Evolutionary conservation across 2,329 filamentous ascomycete species (phyloP), one percentile per base, ranked within the genome.

Genomic region (Cercospora zeina): DNA sequence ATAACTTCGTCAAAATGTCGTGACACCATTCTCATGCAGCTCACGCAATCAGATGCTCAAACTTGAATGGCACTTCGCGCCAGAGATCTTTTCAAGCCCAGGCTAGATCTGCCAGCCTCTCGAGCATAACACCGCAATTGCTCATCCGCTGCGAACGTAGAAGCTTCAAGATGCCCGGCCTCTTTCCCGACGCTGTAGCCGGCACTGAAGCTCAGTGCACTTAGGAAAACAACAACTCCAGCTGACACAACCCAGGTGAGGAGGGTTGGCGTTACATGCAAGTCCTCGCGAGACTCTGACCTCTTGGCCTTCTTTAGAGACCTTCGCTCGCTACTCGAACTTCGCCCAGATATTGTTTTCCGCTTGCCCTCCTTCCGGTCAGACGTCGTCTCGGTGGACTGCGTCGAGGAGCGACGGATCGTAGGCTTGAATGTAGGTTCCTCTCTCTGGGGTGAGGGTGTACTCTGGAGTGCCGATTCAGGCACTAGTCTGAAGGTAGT

Each of bases 181-280:
- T 87, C 85, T 59, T 80, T 80, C 10, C 86, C 86, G 13, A 87
- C 78, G 13, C 83, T 82, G 68, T 87, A 88, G 1, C 86, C 86
- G 3, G 86, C 85, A 0, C 83, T 84, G 72, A 88, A 88, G 68
- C 84, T 86, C 64, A 88, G 81, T 1, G 85, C 86, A 14, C 83
- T 85, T 59, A 88, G 82, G 0, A 87, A 78, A 2, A 88, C 83
- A 1, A 88, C 83, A 16, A 88, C 85, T 1, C 86, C 85, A 0
- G 86, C 86, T 54, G 84, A 85, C 51, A 87, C 82, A 4, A 87
- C 83, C 86, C 86, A 88, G 0, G 85, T 87, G 67, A 88, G 81
- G 8, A 88, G 75, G 0, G 85, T 87, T 0, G 85, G 85, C 33
- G 79, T 83, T 61, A 85, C 79, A 49, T 64, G 58, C 47, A 71